Percentiles rank a stretch among this genome's conserved stretches.
These are phyloP conservation scores for Esteya vermicola DNA, from an alignment of 2,329 filamentous ascomycete genomes.

Conservation along the genomic window DNA sequence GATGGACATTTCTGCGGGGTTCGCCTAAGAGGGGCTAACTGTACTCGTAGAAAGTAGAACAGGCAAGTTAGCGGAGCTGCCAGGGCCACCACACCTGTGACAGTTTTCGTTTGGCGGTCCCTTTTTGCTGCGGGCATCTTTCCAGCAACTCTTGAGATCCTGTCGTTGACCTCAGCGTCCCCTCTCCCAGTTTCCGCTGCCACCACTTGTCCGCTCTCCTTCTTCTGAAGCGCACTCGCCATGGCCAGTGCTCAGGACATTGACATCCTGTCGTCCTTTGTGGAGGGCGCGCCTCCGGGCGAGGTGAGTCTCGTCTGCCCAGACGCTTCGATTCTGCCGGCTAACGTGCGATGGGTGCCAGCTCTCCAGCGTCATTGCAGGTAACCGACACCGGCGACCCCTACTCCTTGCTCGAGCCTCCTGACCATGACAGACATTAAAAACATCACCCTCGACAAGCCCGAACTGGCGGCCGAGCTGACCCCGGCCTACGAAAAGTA, in stretches of 20 bases:
- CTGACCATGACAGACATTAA: conserved; percentile 71
- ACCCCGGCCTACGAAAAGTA: conserved; percentile 81
- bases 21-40: too few species aligned
- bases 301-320: conserved; percentile 56
- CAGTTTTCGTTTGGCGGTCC: too few species aligned
- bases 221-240: conserved; percentile 2
- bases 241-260: conserved; percentile 24
- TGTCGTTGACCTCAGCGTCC: neutral
- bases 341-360: neutral
- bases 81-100: too few species aligned
- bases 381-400: conserved; percentile 27
- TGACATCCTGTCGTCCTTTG: conserved; percentile 65
- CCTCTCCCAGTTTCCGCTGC: neutral
- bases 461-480: conserved; percentile 55
- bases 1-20: too few species aligned
- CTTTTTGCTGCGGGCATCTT: too few species aligned
- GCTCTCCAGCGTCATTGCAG: conserved; percentile 35
- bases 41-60: too few species aligned
- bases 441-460: conserved; percentile 57
- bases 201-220: too few species aligned
- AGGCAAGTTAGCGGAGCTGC: too few species aligned
- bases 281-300: conserved; percentile 87
- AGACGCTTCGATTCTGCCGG: neutral
- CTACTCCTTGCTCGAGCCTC: conserved; percentile 2
- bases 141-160: too few species aligned